These are phyloP conservation scores for Stephania japonica DNA, from an alignment of 164 flowering plant genomes.

Conservation along the genomic window DNA sequence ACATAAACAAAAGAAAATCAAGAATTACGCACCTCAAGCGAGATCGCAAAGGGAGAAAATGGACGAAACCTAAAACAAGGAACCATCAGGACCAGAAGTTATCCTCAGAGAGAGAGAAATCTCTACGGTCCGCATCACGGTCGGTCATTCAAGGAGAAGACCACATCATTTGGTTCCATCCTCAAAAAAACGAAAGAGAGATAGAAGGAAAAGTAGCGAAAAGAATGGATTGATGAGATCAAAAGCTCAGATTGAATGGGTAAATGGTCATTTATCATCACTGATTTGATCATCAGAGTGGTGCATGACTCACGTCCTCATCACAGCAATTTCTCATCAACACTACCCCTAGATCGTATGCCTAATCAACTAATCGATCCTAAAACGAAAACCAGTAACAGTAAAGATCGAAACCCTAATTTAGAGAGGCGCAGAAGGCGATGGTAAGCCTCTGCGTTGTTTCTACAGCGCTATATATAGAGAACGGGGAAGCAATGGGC, in stretches of 20 bases:
- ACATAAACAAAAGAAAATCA: background rate
- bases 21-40: background rate
- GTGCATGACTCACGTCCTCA: constrained; percentile 5
- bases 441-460: background rate
- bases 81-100: constrained; percentile 8
- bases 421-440: background rate
- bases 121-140: constrained; percentile 8
- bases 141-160: constrained; percentile 1
- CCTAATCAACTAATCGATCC: background rate
- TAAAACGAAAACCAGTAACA: background rate
- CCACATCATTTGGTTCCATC: constrained; percentile 9
- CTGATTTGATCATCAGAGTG: constrained; percentile 4
- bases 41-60: no score
- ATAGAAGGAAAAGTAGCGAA: background rate
- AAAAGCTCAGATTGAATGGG: constrained; percentile 8
- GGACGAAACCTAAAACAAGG: background rate
- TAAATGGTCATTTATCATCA: constrained; percentile 3
- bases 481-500: no score
- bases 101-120: constrained; percentile 1
- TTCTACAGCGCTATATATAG: background rate
- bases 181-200: background rate
- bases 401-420: no score
- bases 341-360: background rate
- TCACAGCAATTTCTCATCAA: background rate
- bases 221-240: background rate